Base-by-base conservation (phyloP, 2,329 filamentous ascomycete genomes). In the Zymoseptoria ardabiliae region DNA sequence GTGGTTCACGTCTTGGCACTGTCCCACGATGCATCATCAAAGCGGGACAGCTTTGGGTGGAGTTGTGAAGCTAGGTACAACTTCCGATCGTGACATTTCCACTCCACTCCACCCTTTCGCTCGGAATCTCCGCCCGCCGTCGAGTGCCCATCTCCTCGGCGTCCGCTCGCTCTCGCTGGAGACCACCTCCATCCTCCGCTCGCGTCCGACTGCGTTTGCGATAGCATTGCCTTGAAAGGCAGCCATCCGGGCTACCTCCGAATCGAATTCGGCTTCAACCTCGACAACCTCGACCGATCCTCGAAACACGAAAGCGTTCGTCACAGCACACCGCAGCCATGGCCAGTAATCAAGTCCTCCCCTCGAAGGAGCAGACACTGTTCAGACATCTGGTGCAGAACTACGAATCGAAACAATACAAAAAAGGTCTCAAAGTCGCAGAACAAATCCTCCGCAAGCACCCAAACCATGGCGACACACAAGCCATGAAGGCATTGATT, bases 351-450 rank as follows among this genome's bases (percentile, higher is more conserved):
- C 45, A 56, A 22, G 48, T 50, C n/a, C 81, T 92, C 62, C 85
- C 82, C 71, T 86, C 91, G 72, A 97, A 97, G 79, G 94, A 99
- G 82, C 86, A 86, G 70, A 87, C 92, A 74, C 87, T 97, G 79
- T 99, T 99, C 78, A 88, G 91, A 65, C 90, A 92, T 74, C 87
- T 99, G 66, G 91, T 99, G 71, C 92, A 93, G 74, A 87, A 90
- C 77, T 99, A 97, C 81, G 94, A 99, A 77, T 89, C 92, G 73
- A 99, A 99, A 78, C 93, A 97, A 73, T 97, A 97, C 81, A 99
- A 97, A 79, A 89, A 89, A 76, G 85, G 53, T 25, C 82, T 99
- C 72, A 99, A 97, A 79, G 87, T 89, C 53, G 93, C 94, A 68
- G 94, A 99, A 74, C 90, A 97, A 77, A 96, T 99, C 73, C 85